Base-by-base conservation (phyloP, 768 basidiomycete species). In the Suillus bovinus region DNA sequence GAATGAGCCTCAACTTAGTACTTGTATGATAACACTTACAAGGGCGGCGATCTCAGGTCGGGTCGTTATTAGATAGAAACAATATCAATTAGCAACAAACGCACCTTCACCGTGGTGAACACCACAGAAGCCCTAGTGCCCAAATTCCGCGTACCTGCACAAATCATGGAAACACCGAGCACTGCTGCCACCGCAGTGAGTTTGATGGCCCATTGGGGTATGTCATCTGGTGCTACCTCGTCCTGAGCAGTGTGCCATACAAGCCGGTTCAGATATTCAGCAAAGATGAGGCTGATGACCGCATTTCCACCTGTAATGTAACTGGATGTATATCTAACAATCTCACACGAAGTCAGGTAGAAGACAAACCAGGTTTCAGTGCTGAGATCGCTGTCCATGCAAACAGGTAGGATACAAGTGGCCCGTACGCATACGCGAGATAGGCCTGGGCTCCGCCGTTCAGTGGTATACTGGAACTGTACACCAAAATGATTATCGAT, bases 361-460 rank as follows among this genome's bases (percentile, higher is more conserved):
- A 68, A 44, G 3, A 65, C 76, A 58, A 67, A 89, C 90, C 89
- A 70, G 95, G 94, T 70, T 89, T 94, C 20, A 96, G 77, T 17
- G 91, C 90, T 44, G 91, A 89, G 60, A 96, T 96, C 5, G 93
- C 90, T 16, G 94, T 95, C 94, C 95, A 99, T 17, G 94, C 89
- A 76, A 93, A 99, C 11, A 97, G 82, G 73, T 94, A 99, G 9
- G 95, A 93, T 42, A 89, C 78, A 20, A 93, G 81, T 29, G 93
- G 92, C 2, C 91, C 93, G 70, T 93, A 97, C 42, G 94, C 86
- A 70, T 96, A 96, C 27, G 88, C 86, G 27, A 97, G 84, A 73
- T 97, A 97, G 17, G 94, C 88, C 65, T 90, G 88, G 44, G 84
- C 80, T 22, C 84, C 84, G 6, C 84, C 84, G 63, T 82, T 81